A percentile compares a stretch with the other conserved stretches of the same genome.
Conservation (phyloP, 2,329 filamentous ascomycete genomes). For the Aureobasidium uvarum region DNA sequence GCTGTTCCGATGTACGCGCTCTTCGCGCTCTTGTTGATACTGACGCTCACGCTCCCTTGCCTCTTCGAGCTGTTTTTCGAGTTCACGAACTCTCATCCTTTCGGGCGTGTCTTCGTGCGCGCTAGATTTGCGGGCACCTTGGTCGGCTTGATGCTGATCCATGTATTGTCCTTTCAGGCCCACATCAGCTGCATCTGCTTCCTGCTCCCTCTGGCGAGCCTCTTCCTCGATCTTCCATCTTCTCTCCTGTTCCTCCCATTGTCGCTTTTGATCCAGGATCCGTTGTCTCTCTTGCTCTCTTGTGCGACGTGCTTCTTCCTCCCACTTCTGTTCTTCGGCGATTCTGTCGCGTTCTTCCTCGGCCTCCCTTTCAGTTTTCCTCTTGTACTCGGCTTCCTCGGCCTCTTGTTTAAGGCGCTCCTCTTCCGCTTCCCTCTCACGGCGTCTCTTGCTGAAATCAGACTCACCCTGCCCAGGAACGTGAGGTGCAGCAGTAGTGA, state of each 20-base stretch:
- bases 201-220: constrained; percentile 67
- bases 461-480: constrained; percentile 68
- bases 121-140: constrained; percentile 45
- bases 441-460: constrained; percentile 73
- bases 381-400: constrained; percentile 54
- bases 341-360: constrained; percentile 62
- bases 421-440: constrained; percentile 57
- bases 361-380: constrained; percentile 55
- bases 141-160: constrained; percentile 79
- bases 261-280: constrained; percentile 65
- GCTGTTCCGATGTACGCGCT: constrained; percentile 45
- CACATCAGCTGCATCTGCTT: constrained; percentile 64
- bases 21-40: constrained; percentile 61
- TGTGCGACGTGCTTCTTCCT: constrained; percentile 60
- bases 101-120: constrained; percentile 51
- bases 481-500: constrained; percentile 74
- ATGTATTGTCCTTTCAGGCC: constrained; percentile 79
- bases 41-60: constrained; percentile 65
- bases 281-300: constrained; percentile 59
- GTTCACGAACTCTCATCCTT: constrained; percentile 69
- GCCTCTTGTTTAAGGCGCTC: constrained; percentile 50
- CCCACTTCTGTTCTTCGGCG: constrained; percentile 66
- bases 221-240: constrained; percentile 77
- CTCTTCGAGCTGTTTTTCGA: constrained; percentile 70
- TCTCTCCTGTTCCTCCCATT: constrained; percentile 74